These are phyloP conservation scores for Tylopilus sp. DNA, from an alignment of 768 basidiomycete genomes.

Conservation along the genomic window DNA sequence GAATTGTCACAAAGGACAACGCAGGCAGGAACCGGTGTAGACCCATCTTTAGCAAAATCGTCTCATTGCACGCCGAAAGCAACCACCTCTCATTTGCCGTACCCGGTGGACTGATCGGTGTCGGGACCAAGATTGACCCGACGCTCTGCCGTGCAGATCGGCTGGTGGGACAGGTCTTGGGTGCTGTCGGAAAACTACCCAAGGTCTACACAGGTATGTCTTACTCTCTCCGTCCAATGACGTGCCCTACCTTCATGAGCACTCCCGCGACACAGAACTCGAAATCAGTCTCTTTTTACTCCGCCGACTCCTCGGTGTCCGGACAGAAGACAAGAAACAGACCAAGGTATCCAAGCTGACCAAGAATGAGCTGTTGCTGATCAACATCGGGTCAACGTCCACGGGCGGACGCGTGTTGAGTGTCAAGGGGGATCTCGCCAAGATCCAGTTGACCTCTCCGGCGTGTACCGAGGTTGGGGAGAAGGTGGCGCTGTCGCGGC, in stretches of 20 bases:
- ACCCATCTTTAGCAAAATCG: slow-evolving; percentile 89
- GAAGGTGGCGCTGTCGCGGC: slow-evolving; percentile 91
- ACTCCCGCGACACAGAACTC: slow-evolving; percentile 53
- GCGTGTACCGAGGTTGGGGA: slow-evolving; percentile 97
- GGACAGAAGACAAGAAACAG: slow-evolving; percentile 98
- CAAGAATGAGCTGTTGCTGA: slow-evolving; percentile 89
- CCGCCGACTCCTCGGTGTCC: slow-evolving; percentile 93
- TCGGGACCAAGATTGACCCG: slow-evolving; percentile 95
- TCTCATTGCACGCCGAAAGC: slow-evolving; percentile 91
- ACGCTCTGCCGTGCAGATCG: slow-evolving; percentile 96
- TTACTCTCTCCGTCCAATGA: not conserved
- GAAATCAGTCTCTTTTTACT: slow-evolving; percentile 94
- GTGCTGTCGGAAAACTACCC: slow-evolving; percentile 91
- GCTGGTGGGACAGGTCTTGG: slow-evolving; percentile 93
- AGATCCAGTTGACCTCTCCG: slow-evolving; percentile 90
- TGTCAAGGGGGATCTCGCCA: slow-evolving; percentile 93
- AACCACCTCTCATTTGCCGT: slow-evolving; percentile 94
- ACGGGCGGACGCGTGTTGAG: slow-evolving; percentile 93
- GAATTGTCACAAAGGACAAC: slow-evolving; percentile 93
- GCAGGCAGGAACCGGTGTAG: slow-evolving; percentile 88
- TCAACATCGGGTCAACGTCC: slow-evolving; percentile 98
- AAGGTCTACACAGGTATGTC: slow-evolving; percentile 80
- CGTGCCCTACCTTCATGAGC: too few species aligned
- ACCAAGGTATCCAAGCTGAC: slow-evolving; percentile 91
- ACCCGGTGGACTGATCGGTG: slow-evolving; percentile 97